phyloP scores from a whole-genome alignment of 768 basidiomycete genomes.

The Suillus fuscotomentosus region DNA sequence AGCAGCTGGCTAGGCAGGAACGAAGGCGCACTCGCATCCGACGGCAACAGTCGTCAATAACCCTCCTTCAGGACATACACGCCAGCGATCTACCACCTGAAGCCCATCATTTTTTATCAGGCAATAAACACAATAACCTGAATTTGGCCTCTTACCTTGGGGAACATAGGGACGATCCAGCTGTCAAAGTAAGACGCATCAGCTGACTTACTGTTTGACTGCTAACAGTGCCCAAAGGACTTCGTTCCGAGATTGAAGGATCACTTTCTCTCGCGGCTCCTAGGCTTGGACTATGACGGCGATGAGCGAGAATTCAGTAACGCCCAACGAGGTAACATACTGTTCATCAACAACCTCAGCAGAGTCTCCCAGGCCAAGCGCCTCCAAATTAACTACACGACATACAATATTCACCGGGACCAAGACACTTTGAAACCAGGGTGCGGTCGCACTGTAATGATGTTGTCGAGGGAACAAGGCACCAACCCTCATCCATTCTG shows the following conservation, averaged over 20 bases:
- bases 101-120: constrained; percentile 9
- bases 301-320: constrained; percentile 11
- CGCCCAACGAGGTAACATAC: neutral
- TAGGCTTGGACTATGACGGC: constrained; percentile 12
- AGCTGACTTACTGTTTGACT: neutral
- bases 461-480: no score
- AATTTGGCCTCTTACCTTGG: constrained; percentile 4
- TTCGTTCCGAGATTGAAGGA: constrained; percentile 20
- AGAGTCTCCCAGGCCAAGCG: neutral
- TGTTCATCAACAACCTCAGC: constrained; percentile 15
- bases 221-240: constrained; percentile 6
- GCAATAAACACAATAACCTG: neutral
- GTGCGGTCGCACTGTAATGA: no score
- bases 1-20: no score
- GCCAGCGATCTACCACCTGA: neutral
- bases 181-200: neutral
- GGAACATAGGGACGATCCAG: no score
- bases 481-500: no score
- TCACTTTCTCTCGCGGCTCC: constrained; percentile 19
- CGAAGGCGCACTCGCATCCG: neutral
- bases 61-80: neutral
- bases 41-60: neutral
- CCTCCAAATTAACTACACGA: constrained; percentile 18
- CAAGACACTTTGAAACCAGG: constrained; percentile 9
- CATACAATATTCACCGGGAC: constrained; percentile 17